Conservation (phyloP, 768 basidiomycete genomes). For the Termitomyces sp. region DNA sequence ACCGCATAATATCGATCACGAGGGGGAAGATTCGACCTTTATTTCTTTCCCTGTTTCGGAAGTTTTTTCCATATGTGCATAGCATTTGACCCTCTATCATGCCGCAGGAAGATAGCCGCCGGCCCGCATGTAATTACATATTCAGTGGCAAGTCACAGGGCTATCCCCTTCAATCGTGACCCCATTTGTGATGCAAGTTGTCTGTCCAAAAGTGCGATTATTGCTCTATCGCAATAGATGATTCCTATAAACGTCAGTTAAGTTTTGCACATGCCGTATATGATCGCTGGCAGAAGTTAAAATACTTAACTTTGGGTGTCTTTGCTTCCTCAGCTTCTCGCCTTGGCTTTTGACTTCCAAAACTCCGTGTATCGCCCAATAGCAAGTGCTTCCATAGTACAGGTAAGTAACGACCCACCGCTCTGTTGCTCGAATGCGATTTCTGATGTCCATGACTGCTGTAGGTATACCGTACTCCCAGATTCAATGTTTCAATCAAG, state of each 20-base stretch:
- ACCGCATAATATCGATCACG: background rate
- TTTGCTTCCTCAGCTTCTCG: background rate
- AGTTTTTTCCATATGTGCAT: background rate
- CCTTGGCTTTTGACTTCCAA: background rate
- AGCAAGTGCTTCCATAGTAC: background rate
- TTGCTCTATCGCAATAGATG: background rate
- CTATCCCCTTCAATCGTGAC: background rate
- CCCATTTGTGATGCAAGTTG: background rate
- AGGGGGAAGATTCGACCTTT: background rate
- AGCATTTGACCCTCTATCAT: background rate
- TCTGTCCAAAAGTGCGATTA: background rate
- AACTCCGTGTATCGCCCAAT: background rate
- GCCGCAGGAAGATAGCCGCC: slow-evolving; percentile 1
- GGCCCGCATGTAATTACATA: slow-evolving; percentile 1
- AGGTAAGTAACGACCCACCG: background rate
- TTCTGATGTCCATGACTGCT: background rate
- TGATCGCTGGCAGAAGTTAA: background rate
- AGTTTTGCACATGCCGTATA: background rate
- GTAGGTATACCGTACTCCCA: background rate
- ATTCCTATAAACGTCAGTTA: background rate
- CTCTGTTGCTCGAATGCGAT: background rate
- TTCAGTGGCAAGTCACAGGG: background rate
- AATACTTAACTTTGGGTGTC: background rate
- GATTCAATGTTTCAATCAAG: background rate
- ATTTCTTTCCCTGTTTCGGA: background rate